Conservation (phyloP, 495 filamentous ascomycete species). For the Geopyxis carbonaria region DNA sequence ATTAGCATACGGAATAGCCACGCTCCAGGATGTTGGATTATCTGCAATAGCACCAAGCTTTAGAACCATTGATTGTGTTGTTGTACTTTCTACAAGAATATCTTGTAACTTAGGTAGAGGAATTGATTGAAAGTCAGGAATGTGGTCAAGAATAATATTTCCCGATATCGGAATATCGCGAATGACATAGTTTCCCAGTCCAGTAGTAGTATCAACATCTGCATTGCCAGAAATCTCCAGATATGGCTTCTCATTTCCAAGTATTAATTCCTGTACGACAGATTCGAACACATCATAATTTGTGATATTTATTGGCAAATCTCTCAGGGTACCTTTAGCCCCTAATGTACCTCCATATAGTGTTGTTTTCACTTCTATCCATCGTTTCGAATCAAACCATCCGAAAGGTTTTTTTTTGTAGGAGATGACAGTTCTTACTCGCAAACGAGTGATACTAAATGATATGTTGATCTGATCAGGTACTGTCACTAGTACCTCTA, state of each 20-base stretch:
- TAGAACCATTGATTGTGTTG: constrained; percentile 47
- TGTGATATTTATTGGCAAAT: constrained; percentile 67
- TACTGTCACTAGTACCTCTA: constrained; percentile 55
- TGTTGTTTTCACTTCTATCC: constrained; percentile 43
- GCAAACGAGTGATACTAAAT: constrained; percentile 55
- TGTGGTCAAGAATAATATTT: constrained; percentile 57
- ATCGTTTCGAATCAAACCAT: constrained; percentile 53
- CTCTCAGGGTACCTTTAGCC: constrained; percentile 54
- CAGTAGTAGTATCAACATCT: constrained; percentile 62
- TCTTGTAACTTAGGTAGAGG: constrained; percentile 17
- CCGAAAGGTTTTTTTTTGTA: constrained; percentile 63
- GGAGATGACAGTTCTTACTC: constrained; percentile 59
- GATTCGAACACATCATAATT: constrained; percentile 56
- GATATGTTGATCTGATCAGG: constrained; percentile 75
- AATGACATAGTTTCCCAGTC: constrained; percentile 59
- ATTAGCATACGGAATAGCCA: constrained; percentile 58
- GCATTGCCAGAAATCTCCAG: constrained; percentile 64
- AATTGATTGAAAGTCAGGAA: constrained; percentile 41
- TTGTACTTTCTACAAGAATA: constrained; percentile 52
- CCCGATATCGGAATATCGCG: constrained; percentile 74
- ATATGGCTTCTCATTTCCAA: constrained; percentile 38
- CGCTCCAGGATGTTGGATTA: constrained; percentile 77
- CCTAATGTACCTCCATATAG: constrained; percentile 21
- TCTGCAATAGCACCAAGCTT: constrained; percentile 58
- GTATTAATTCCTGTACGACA: constrained; percentile 57